Evolutionary conservation across 2,329 filamentous ascomycete genomes (phyloP).

Genomic region (Epichloe uncinata): DNA sequence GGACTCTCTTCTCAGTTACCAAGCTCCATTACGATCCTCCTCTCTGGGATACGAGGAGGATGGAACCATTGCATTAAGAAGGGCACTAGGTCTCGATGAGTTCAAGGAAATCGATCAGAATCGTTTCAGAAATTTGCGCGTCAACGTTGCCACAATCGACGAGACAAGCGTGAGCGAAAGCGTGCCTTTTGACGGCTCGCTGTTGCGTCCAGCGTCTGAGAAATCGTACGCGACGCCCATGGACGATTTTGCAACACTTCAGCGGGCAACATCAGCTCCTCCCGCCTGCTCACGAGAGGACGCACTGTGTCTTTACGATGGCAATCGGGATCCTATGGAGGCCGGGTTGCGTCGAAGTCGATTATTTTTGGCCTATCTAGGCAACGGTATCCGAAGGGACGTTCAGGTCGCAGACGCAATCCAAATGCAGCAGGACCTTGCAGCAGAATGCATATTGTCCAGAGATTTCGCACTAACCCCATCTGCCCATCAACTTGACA

Average conservation of each 20-base stretch:
- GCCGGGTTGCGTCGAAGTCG: neutral
- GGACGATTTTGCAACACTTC: neutral
- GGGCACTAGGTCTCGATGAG: neutral
- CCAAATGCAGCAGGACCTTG: neutral
- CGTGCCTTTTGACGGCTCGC: neutral
- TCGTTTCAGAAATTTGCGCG: neutral
- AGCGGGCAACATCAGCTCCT: neutral
- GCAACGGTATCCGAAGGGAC: neutral
- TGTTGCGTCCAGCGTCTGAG: neutral
- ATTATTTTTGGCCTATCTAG: neutral
- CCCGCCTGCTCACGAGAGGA: neutral
- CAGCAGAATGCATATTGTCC: neutral
- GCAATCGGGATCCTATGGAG: neutral
- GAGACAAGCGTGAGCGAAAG: neutral
- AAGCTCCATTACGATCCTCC: too few relatives aligned
- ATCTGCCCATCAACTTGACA: neutral
- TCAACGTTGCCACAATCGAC: neutral
- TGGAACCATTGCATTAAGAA: neutral
- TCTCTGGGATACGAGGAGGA: neutral
- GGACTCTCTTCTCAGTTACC: neutral
- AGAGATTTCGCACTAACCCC: conserved; percentile 7
- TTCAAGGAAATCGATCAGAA: neutral
- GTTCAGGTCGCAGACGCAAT: neutral
- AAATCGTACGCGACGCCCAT: neutral
- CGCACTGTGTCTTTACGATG: too few relatives aligned